These are phyloP conservation scores for Phalaenopsis aphrodite DNA, from an alignment of 106 monocot genomes.

Conservation along the genomic window DNA sequence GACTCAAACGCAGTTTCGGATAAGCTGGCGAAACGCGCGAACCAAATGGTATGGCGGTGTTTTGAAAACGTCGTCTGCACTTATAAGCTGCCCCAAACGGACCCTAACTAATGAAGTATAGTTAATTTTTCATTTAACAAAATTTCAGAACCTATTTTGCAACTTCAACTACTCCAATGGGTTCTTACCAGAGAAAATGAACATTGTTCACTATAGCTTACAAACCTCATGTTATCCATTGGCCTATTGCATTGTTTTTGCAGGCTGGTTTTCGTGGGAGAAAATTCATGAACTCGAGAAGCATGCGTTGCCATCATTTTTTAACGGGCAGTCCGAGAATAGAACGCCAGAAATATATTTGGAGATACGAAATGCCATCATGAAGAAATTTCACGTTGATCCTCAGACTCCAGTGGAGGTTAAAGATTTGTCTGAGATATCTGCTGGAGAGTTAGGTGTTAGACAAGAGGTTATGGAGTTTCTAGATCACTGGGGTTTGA, in stretches of 20 bases:
- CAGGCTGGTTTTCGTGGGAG: constrained; percentile 98
- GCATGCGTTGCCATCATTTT: constrained; percentile 67
- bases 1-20: too few species aligned
- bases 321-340: constrained; percentile 73
- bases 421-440: constrained; percentile 51
- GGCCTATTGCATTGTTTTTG: neutral
- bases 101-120: neutral
- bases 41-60: too few species aligned
- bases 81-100: too few species aligned
- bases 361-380: constrained; percentile 69
- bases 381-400: constrained; percentile 64
- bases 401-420: constrained; percentile 51
- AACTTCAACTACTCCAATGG: neutral
- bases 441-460: constrained; percentile 45
- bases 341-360: constrained; percentile 70
- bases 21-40: too few species aligned
- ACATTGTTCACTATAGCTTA: neutral
- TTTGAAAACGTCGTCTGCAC: too few species aligned
- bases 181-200: neutral
- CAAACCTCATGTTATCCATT: neutral
- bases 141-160: neutral
- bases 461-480: constrained; percentile 80
- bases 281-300: constrained; percentile 69
- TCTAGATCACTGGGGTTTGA: constrained; percentile 93
- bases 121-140: neutral